A percentile compares a stretch with the other conserved stretches of the same genome.
phyloP scores from a whole-genome alignment of 768 basidiomycete genomes.

The Pisolithus albus region DNA sequence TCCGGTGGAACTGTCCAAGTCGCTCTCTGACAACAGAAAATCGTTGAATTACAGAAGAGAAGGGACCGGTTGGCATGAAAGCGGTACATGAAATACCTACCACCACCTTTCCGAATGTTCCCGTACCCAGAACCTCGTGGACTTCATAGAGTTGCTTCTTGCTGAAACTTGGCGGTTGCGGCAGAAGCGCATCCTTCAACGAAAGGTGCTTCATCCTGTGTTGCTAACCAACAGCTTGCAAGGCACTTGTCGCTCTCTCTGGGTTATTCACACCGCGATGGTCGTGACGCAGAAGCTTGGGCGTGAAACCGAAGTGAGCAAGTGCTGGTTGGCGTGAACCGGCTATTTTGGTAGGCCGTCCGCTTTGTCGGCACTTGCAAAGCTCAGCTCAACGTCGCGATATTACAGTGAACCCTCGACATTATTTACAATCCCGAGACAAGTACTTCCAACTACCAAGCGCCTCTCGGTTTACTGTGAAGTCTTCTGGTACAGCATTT shows the following conservation, averaged over 20 bases:
- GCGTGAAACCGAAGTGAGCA: no score
- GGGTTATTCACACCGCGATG: background rate
- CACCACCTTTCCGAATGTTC: constrained; percentile 89
- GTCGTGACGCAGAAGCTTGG: no score
- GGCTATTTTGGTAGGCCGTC: no score
- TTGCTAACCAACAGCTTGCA: background rate
- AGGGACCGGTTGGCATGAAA: background rate
- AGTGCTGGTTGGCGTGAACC: no score
- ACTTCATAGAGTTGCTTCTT: constrained; percentile 83
- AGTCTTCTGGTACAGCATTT: no score
- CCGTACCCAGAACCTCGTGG: constrained; percentile 67
- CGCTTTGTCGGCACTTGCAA: no score
- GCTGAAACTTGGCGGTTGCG: constrained; percentile 76
- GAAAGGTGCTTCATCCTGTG: constrained; percentile 29
- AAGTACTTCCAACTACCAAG: no score
- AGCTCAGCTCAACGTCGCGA: no score
- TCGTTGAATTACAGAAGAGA: background rate
- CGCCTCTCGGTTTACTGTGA: no score
- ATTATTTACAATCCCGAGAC: no score
- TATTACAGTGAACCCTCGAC: no score
- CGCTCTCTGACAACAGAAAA: constrained; percentile 42
- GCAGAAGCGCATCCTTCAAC: constrained; percentile 55
- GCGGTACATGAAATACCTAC: constrained; percentile 34
- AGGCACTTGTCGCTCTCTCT: background rate
- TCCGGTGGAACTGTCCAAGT: constrained; percentile 73